Evolutionary conservation across 2,329 filamentous ascomycete genomes (phyloP).

Genomic region (Beauveria bassiana): DNA sequence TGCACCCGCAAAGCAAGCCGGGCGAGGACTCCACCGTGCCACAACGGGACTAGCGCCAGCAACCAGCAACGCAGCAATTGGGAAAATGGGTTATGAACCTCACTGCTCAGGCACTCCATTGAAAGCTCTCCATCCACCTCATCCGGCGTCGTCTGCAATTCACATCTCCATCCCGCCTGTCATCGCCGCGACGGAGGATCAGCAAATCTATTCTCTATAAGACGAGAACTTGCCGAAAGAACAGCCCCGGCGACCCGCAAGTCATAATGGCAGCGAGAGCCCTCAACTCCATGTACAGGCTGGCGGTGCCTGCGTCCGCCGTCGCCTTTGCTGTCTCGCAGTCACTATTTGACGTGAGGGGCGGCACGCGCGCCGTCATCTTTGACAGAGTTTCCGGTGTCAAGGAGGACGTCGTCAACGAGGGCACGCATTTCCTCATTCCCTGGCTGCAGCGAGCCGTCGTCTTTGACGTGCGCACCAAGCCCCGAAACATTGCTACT

Average conservation of each 20-base stretch:
- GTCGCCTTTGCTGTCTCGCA: slow-evolving; percentile 62
- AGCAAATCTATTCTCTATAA: neutral
- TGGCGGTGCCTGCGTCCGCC: slow-evolving; percentile 65
- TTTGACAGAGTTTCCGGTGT: slow-evolving; percentile 92
- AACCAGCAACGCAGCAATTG: neutral
- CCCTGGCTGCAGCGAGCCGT: slow-evolving; percentile 95
- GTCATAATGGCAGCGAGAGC: slow-evolving; percentile 46
- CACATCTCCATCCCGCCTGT: neutral
- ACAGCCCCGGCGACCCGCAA: neutral
- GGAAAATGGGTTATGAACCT: slow-evolving; percentile 2
- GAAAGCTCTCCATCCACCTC: slow-evolving; percentile 5
- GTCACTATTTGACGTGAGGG: slow-evolving; percentile 94
- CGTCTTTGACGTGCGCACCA: slow-evolving; percentile 94
- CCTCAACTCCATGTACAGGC: slow-evolving; percentile 56
- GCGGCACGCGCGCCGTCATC: slow-evolving; percentile 90
- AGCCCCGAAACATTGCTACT: slow-evolving; percentile 93
- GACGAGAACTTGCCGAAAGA: neutral
- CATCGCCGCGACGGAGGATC: neutral
- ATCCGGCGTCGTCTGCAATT: neutral
- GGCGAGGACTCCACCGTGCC: slow-evolving; percentile 3
- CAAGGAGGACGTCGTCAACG: slow-evolving; percentile 84
- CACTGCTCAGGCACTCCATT: slow-evolving; percentile 9
- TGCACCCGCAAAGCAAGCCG: slow-evolving; percentile 12
- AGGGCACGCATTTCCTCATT: slow-evolving; percentile 93
- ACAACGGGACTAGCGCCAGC: slow-evolving; percentile 9